A percentile compares a stretch with the other conserved stretches of the same genome.
phyloP scores from a whole-genome alignment of 345 rosid genomes.

The Jatropha curcas region DNA sequence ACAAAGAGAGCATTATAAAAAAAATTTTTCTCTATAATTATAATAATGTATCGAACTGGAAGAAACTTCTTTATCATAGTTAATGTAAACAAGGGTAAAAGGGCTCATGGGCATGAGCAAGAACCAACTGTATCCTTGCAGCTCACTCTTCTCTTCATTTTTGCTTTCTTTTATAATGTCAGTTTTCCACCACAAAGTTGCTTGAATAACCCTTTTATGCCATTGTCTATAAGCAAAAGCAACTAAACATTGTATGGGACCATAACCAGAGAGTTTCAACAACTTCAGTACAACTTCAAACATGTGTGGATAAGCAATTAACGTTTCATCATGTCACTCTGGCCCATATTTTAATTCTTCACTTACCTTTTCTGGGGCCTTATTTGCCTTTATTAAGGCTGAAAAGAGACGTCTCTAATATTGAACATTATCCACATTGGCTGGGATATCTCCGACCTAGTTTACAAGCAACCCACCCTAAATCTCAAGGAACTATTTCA shows the following conservation, averaged over 20 bases:
- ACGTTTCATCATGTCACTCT: background rate
- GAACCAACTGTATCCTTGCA: background rate
- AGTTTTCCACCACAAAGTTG: background rate
- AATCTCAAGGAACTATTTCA: background rate
- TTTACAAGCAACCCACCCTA: background rate
- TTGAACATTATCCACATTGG: background rate
- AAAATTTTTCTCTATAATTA: too few relatives aligned
- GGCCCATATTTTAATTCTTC: background rate
- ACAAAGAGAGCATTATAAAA: too few relatives aligned
- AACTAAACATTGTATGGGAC: background rate
- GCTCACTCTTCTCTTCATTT: background rate
- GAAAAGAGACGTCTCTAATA: slow-evolving; percentile 1
- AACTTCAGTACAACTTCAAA: background rate
- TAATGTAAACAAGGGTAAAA: too few relatives aligned
- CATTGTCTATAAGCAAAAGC: slow-evolving; percentile 1
- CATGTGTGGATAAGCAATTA: background rate
- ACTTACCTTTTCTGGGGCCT: background rate
- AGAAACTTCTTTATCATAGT: background rate
- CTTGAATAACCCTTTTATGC: background rate
- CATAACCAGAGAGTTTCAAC: slow-evolving; percentile 7
- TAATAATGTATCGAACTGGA: background rate
- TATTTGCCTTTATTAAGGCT: slow-evolving; percentile 8
- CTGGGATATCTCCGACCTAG: background rate
- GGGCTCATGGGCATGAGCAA: background rate
- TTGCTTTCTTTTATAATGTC: too few relatives aligned